These are phyloP conservation scores for Suillus placidus DNA, from an alignment of 768 basidiomycete species.

Conservation along the genomic window DNA sequence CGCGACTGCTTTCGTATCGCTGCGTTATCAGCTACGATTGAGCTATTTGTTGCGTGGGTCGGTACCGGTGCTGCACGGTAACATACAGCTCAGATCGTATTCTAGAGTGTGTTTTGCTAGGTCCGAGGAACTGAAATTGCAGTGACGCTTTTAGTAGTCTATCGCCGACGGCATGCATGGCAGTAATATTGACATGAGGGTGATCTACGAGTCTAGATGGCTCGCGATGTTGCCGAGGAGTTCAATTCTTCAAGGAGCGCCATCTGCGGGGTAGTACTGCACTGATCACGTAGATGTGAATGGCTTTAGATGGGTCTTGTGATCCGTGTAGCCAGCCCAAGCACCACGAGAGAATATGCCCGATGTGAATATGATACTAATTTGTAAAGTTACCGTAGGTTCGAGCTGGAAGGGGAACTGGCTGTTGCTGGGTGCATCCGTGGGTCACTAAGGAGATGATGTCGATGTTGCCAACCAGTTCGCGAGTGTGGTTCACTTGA, in stretches of 20 bases:
- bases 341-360: conserved; percentile 4
- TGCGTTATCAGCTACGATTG: conserved; percentile 6
- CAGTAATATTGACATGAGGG: background rate
- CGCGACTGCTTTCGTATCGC: background rate
- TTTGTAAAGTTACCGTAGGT: background rate
- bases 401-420: conserved; percentile 1
- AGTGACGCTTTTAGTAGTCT: conserved; percentile 1
- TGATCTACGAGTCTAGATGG: background rate
- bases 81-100: background rate
- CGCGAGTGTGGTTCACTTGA: background rate
- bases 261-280: background rate
- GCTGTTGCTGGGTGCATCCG: background rate
- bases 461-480: background rate
- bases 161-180: background rate
- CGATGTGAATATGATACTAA: background rate
- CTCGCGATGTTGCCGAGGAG: background rate
- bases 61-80: background rate
- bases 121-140: background rate
- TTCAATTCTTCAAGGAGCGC: background rate
- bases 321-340: background rate
- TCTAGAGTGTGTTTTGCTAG: background rate
- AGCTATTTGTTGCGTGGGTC: background rate
- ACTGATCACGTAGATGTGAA: background rate
- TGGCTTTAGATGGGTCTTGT: conserved; percentile 1
- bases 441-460: conserved; percentile 5